phyloP scores from a whole-genome alignment of 345 rosid genomes.

The Eutrema heterophyllum region DNA sequence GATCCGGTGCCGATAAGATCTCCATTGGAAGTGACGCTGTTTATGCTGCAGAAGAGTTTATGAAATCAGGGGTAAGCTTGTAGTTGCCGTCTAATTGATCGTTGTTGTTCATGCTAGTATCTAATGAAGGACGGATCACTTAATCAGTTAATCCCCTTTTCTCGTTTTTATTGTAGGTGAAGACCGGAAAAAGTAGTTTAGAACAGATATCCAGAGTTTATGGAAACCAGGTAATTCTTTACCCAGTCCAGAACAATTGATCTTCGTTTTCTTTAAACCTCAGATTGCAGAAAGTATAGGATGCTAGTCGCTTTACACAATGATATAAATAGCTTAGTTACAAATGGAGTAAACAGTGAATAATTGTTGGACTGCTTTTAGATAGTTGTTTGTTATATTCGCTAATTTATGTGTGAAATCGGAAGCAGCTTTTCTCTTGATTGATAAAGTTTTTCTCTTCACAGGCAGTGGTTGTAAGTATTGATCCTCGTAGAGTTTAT shows the following conservation, averaged over 20 bases:
- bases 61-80: slow-evolving; percentile 66
- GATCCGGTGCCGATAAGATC: slow-evolving; percentile 96
- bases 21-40: slow-evolving; percentile 98
- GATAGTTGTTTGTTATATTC: background rate
- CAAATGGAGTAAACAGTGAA: slow-evolving; percentile 5
- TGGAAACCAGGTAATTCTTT: slow-evolving; percentile 78
- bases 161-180: slow-evolving; percentile 43
- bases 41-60: slow-evolving; percentile 81
- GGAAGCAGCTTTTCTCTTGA: background rate
- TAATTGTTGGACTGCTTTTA: background rate
- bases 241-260: background rate
- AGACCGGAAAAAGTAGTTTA: slow-evolving; percentile 83
- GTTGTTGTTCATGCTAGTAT: slow-evolving; percentile 11
- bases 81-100: background rate
- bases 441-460: slow-evolving; percentile 18
- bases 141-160: background rate
- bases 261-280: background rate
- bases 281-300: background rate
- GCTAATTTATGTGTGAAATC: background rate
- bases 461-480: slow-evolving; percentile 98
- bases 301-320: background rate
- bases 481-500: slow-evolving; percentile 91
- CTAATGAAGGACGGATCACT: background rate
- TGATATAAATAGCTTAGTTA: background rate
- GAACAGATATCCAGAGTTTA: slow-evolving; percentile 92